phyloP scores from a whole-genome alignment of 192 early-diverging fungal genomes.

The Pilaira anomala region DNA sequence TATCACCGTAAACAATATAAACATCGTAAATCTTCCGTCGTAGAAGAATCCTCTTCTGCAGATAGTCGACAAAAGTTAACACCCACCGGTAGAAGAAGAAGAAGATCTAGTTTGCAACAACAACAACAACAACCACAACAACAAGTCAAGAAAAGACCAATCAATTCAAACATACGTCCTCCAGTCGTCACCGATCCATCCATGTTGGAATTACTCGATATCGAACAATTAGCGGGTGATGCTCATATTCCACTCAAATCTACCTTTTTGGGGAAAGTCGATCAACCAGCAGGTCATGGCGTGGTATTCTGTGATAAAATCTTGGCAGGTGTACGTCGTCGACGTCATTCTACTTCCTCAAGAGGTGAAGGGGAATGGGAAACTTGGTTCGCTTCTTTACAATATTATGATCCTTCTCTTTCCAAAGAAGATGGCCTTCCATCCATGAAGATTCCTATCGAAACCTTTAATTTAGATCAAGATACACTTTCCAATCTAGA shows the following conservation, averaged over 20 bases:
- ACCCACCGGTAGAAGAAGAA: neutral
- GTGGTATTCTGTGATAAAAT: conserved; percentile 31
- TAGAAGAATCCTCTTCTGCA: neutral
- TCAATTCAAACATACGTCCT: neutral
- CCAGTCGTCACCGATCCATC: neutral
- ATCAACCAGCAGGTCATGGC: conserved; percentile 16
- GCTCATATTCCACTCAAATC: conserved; percentile 13
- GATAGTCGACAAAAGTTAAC: neutral
- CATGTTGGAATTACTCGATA: conserved; percentile 23
- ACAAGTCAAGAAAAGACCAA: neutral
- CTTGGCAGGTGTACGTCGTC: conserved; percentile 28
- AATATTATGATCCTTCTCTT: conserved; percentile 21
- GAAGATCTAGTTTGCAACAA: neutral
- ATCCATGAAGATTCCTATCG: neutral
- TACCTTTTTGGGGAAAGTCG: conserved; percentile 27
- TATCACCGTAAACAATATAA: conserved; percentile 21
- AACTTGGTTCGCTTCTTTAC: conserved; percentile 28
- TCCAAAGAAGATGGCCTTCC: neutral
- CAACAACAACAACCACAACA: neutral
- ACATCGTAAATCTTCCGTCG: neutral
- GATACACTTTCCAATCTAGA: neutral
- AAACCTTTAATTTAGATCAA: conserved; percentile 14
- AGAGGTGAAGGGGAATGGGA: conserved; percentile 17
- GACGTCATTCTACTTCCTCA: neutral
- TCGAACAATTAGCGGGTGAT: conserved; percentile 31